Conservation (phyloP, 1,139 yeast genomes). For the Zygosaccharomyces pseudobailii region DNA sequence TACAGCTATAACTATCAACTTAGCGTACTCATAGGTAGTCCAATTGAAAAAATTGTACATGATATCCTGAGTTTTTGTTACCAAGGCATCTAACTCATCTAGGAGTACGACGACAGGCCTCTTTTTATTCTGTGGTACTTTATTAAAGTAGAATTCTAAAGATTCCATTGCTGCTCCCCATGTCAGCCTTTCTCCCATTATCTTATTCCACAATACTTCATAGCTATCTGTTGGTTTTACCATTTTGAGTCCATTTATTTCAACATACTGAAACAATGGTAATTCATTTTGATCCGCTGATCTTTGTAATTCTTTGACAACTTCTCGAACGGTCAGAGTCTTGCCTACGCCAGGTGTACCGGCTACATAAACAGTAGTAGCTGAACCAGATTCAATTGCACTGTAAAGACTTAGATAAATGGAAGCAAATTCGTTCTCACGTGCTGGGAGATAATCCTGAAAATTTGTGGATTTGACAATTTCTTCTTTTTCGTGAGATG, state of each 20-base stretch:
- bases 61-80: conserved; percentile 77
- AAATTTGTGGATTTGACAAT: conserved; percentile 28
- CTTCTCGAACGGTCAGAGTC: conserved; percentile 90
- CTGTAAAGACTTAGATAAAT: conserved; percentile 68
- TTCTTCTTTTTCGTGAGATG: conserved; percentile 32
- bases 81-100: conserved; percentile 92
- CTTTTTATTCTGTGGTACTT: conserved; percentile 32
- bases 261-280: conserved; percentile 64
- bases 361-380: conserved; percentile 83
- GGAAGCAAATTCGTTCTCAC: conserved; percentile 81
- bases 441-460: conserved; percentile 58
- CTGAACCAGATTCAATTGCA: conserved; percentile 67
- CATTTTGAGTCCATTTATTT: conserved; percentile 85
- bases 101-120: conserved; percentile 65
- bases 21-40: conserved; percentile 83
- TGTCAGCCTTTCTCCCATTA: conserved; percentile 59
- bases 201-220: conserved; percentile 72
- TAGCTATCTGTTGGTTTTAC: conserved; percentile 84
- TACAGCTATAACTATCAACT: conserved; percentile 81
- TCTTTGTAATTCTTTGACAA: conserved; percentile 58
- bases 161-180: conserved; percentile 57
- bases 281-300: conserved; percentile 45
- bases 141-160: conserved; percentile 50
- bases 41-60: conserved; percentile 96
- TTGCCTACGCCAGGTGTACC: conserved; percentile 99